A percentile compares a stretch with the other conserved stretches of the same genome.
Conservation (phyloP, 345 rosid genomes). For the Sisymbrium irio region DNA sequence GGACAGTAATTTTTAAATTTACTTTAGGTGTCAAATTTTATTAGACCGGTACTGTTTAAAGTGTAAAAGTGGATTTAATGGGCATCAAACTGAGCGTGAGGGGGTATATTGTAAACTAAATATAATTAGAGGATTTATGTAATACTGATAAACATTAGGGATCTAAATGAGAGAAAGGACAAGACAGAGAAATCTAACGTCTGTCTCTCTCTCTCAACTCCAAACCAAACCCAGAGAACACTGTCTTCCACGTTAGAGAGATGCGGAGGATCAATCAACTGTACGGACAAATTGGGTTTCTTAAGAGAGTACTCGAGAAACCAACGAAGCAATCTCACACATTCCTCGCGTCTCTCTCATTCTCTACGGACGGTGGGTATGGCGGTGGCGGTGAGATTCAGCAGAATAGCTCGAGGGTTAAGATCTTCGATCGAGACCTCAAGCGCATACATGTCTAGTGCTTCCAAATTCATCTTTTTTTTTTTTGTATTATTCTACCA, state of each 20-base stretch:
- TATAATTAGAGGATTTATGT: not conserved
- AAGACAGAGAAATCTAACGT: constrained; percentile 12
- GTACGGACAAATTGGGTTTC: constrained; percentile 4
- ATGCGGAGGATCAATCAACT: constrained; percentile 26
- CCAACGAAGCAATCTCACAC: constrained; percentile 1
- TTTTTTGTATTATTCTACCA: not conserved
- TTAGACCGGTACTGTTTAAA: no score
- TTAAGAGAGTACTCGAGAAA: not conserved
- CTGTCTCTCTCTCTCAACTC: not conserved
- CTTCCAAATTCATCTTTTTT: not conserved
- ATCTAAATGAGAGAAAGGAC: not conserved
- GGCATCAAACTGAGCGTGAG: not conserved
- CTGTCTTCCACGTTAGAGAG: not conserved
- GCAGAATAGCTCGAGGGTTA: constrained; percentile 47
- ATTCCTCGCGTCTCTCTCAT: constrained; percentile 27
- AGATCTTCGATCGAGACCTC: constrained; percentile 81
- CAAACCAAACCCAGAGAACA: constrained; percentile 19
- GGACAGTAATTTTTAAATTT: no score
- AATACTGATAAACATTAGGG: not conserved
- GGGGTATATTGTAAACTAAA: not conserved
- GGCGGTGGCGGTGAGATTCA: constrained; percentile 41
- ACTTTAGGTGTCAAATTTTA: no score
- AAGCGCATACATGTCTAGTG: constrained; percentile 72
- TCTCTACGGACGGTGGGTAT: constrained; percentile 40
- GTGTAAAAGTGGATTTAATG: no score